Base-by-base conservation (phyloP, 2,329 filamentous ascomycete genomes). In the Epichloe bromicola region DNA sequence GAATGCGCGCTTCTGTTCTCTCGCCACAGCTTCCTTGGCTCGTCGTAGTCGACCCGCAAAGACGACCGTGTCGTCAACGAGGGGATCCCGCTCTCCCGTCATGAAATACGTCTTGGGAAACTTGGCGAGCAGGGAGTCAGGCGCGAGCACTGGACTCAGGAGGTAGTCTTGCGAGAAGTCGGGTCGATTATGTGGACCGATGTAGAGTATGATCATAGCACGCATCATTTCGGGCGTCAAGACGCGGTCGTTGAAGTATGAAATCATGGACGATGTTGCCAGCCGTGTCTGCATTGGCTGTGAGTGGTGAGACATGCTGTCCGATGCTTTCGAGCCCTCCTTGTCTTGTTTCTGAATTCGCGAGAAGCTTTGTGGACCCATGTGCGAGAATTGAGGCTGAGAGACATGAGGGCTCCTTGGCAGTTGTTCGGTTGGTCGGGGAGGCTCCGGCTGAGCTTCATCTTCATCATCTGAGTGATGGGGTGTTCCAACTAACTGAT, bases 141-240 rank as follows among this genome's bases (percentile, higher is more conserved):
- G 93, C 0, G 93, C 90, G 0, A 96, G 78, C 1, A 96, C 82
- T 0, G 93, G 93, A 0, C 87, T 95, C 2, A 98, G 79, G 0
- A 95, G 78, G 64, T 89, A 96, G 66, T 98, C 91, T 6, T 86
- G 88, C 30, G 81, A 81, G 65, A 98, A 97, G 63, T 97, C 89
- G 0, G 93, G 93, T 1, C 90, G 84, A 65, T 93, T 88, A 63
- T 96, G 86, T 0, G 90, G 89, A 1, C 93, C 93, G 51, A 98
- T 86, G 65, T 98, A 98, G 4, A 98, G 75, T 57, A 98, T 95
- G 57, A 98, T 95, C 90, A 98, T 97, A 56, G 90, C 88, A 34
- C 93, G 86, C 85, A 97, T 96, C 88, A 97, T 95, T 67, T 98
- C 93, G 0, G 93, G 91, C 0, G 88, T 91, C 14, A 98, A 75